Conservation (phyloP, 2,329 filamentous ascomycete genomes). For the Lecanicillium sp. region DNA sequence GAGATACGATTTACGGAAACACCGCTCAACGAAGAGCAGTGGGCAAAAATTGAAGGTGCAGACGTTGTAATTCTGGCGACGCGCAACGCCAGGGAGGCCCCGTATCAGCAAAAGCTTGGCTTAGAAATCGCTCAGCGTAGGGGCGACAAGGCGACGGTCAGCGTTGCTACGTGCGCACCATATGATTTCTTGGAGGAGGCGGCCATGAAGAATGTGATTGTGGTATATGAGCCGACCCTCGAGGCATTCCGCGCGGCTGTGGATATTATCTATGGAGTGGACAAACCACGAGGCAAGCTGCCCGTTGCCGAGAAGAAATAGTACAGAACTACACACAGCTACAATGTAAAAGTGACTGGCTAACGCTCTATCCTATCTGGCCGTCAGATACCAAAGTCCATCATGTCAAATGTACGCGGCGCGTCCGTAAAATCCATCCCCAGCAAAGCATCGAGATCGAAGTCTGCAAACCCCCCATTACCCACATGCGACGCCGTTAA, state of each 20-base stretch:
- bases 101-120: slow-evolving; percentile 20
- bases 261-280: slow-evolving; percentile 19
- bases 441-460: slow-evolving; percentile 5
- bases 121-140: slow-evolving; percentile 18
- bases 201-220: slow-evolving; percentile 19
- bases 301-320: slow-evolving; percentile 14
- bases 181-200: slow-evolving; percentile 22
- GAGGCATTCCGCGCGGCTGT: slow-evolving; percentile 20
- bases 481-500: neutral
- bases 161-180: slow-evolving; percentile 21
- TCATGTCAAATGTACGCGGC: neutral
- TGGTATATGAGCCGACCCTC: slow-evolving; percentile 22
- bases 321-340: neutral
- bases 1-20: slow-evolving; percentile 21
- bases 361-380: neutral
- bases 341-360: neutral
- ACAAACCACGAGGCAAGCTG: slow-evolving; percentile 15
- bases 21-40: slow-evolving; percentile 16
- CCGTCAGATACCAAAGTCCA: neutral
- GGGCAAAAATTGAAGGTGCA: slow-evolving; percentile 18
- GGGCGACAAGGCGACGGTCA: slow-evolving; percentile 13
- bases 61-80: slow-evolving; percentile 22
- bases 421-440: slow-evolving; percentile 2
- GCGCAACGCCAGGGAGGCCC: slow-evolving; percentile 21
- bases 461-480: neutral